Conservation (phyloP, 2,329 filamentous ascomycete species). For the Periglandula ipomoeae region DNA sequence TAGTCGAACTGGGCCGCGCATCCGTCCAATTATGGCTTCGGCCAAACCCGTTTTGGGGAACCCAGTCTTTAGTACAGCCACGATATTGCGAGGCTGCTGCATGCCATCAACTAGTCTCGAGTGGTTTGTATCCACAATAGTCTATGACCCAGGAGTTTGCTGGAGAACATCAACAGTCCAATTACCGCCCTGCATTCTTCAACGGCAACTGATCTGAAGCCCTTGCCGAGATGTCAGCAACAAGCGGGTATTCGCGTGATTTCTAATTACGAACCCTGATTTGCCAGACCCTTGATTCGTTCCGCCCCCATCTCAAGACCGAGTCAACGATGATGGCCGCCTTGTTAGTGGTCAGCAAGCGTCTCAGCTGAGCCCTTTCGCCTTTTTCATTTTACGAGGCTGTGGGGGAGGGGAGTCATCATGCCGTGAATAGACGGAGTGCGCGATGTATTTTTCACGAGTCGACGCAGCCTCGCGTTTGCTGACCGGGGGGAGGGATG, state of each 20-base stretch:
- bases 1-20: too few relatives aligned
- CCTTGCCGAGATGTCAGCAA: neutral
- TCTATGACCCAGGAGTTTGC: too few relatives aligned
- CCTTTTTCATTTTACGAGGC: too few relatives aligned
- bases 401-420: neutral
- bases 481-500: too few relatives aligned
- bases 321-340: neutral
- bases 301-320: neutral
- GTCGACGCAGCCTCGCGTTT: too few relatives aligned
- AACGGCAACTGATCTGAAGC: too few relatives aligned
- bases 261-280: neutral
- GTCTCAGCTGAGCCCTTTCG: neutral
- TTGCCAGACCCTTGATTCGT: neutral
- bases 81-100: too few relatives aligned
- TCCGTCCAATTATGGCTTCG: neutral
- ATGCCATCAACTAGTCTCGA: too few relatives aligned
- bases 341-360: too few relatives aligned
- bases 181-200: too few relatives aligned
- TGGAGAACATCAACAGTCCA: too few relatives aligned
- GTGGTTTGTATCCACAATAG: too few relatives aligned
- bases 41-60: neutral
- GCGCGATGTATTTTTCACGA: neutral
- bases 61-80: neutral
- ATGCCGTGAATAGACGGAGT: neutral
- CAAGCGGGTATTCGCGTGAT: neutral